Conservation (phyloP, 1,139 yeast species). For the Saccharomycopsis hybrid region DNA sequence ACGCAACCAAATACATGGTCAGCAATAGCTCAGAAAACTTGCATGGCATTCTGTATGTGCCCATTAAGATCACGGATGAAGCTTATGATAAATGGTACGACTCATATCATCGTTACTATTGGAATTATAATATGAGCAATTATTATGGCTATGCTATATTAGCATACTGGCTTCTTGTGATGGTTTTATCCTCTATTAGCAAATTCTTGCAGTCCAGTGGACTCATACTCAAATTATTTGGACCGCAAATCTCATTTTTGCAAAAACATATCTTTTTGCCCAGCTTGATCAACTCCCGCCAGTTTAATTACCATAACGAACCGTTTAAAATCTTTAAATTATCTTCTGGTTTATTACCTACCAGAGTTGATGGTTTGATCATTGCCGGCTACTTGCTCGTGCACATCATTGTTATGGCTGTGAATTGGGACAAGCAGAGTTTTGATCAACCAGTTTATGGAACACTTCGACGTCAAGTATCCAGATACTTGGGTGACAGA, state of each 20-base stretch:
- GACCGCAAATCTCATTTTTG: neutral
- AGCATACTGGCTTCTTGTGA: conserved; percentile 38
- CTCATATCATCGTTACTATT: conserved; percentile 31
- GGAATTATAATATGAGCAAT: conserved; percentile 33
- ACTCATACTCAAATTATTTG: neutral
- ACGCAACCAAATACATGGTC: conserved; percentile 31
- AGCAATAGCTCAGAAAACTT: conserved; percentile 27
- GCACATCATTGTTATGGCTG: conserved; percentile 36
- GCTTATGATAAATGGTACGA: conserved; percentile 26
- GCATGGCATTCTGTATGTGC: conserved; percentile 24
- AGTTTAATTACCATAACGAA: conserved; percentile 1
- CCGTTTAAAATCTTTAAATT: conserved; percentile 20
- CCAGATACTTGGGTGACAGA: conserved; percentile 36
- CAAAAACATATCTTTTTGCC: conserved; percentile 11
- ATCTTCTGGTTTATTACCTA: conserved; percentile 38
- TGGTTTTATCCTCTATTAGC: conserved; percentile 32
- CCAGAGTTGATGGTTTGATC: conserved; percentile 53
- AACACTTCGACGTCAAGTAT: neutral
- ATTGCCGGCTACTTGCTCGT: conserved; percentile 42
- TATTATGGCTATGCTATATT: conserved; percentile 37
- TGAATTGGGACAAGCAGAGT: conserved; percentile 43
- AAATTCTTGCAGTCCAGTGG: conserved; percentile 33
- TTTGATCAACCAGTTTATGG: conserved; percentile 35
- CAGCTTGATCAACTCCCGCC: neutral
- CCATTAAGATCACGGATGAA: conserved; percentile 24